phyloP scores from a whole-genome alignment of 768 basidiomycete genomes.

The Floccularia luteovirens region DNA sequence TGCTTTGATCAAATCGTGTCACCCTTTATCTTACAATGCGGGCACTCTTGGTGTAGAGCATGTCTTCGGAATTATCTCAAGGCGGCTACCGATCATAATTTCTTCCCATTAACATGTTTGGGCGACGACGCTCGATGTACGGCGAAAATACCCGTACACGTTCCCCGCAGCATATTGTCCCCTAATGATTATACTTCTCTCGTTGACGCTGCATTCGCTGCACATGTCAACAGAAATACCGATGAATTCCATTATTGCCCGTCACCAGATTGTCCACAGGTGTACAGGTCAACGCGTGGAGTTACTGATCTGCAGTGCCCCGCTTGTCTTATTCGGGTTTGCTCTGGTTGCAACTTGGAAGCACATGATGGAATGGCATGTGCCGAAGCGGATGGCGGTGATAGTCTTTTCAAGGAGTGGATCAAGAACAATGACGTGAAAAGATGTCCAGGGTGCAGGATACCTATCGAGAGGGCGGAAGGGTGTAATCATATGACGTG shows the following conservation, averaged over 20 bases:
- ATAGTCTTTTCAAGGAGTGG: constrained; percentile 60
- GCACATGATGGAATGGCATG: constrained; percentile 67
- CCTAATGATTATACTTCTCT: constrained; percentile 47
- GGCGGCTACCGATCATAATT: constrained; percentile 46
- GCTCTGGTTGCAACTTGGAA: constrained; percentile 46
- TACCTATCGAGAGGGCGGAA: constrained; percentile 61
- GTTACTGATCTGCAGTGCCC: constrained; percentile 47
- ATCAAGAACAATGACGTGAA: constrained; percentile 56
- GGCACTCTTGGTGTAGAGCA: constrained; percentile 59
- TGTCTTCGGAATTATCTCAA: constrained; percentile 56
- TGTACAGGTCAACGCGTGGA: constrained; percentile 50
- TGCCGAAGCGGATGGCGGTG: constrained; percentile 46
- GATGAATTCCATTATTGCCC: constrained; percentile 70
- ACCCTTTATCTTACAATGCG: constrained; percentile 51
- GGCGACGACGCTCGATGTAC: constrained; percentile 56
- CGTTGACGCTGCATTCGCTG: constrained; percentile 50
- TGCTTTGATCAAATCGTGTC: constrained; percentile 50
- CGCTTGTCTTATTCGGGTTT: constrained; percentile 63
- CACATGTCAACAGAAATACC: constrained; percentile 50
- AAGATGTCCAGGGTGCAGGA: constrained; percentile 65
- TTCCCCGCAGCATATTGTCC: constrained; percentile 43
- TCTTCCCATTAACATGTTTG: constrained; percentile 69
- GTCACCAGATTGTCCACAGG: constrained; percentile 68
- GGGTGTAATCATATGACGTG: constrained; percentile 88
- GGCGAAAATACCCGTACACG: constrained; percentile 42